Evolutionary conservation across 306 rosid genomes (phyloP).

Genomic region (Luffa acutangula): DNA sequence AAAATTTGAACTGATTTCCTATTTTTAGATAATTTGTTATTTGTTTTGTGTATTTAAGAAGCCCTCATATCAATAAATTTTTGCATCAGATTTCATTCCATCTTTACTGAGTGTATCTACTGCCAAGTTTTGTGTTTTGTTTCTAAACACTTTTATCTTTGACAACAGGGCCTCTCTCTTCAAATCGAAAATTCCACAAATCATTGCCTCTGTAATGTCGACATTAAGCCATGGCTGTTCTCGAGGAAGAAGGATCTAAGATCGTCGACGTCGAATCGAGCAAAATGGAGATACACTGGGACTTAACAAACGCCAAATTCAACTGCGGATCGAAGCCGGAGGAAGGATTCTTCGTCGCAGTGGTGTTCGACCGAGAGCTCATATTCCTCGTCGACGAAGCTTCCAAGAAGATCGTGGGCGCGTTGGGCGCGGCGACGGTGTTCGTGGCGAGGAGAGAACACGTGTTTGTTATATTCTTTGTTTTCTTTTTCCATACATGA

Average conservation of each 20-base stretch:
- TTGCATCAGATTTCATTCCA: no score
- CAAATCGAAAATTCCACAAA: slow-evolving; percentile 48
- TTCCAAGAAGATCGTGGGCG: slow-evolving; percentile 31
- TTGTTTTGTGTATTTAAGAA: no score
- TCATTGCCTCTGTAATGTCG: slow-evolving; percentile 57
- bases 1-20: no score
- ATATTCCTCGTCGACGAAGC: slow-evolving; percentile 64
- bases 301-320: slow-evolving; percentile 60
- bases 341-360: slow-evolving; percentile 54
- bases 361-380: slow-evolving; percentile 41
- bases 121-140: no score
- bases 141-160: no score
- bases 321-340: slow-evolving; percentile 71
- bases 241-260: slow-evolving; percentile 68
- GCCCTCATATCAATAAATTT: no score
- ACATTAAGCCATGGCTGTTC: slow-evolving; percentile 87
- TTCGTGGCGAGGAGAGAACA: slow-evolving; percentile 66
- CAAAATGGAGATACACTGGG: slow-evolving; percentile 61
- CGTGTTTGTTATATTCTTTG: slow-evolving; percentile 3
- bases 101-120: no score
- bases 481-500: not conserved
- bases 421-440: not conserved
- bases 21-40: no score
- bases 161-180: slow-evolving; percentile 56
- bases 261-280: slow-evolving; percentile 49